Conservation (phyloP, 1,284 basidiomycete genomes). For the Thelephora terrestris region DNA sequence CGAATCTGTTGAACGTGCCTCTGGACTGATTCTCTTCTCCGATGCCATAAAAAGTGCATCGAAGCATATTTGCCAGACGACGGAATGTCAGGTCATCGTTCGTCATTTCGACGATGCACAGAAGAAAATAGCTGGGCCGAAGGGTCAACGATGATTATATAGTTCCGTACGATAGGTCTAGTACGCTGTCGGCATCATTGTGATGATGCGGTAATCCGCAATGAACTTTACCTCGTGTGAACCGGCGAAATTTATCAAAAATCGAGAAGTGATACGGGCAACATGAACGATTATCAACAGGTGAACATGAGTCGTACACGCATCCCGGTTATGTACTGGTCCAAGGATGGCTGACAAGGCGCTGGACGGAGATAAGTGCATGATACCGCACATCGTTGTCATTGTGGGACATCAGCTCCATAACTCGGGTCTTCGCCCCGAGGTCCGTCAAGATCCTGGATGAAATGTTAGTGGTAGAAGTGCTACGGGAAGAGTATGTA, state of each 20-base stretch:
- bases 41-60: constrained; percentile 71
- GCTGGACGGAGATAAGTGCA: constrained; percentile 77
- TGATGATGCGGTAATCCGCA: no score
- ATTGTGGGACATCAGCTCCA: constrained; percentile 89
- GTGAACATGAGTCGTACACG: no score
- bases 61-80: constrained; percentile 81
- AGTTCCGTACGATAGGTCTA: no score
- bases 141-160: no score
- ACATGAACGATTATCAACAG: no score
- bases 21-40: constrained; percentile 86
- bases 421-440: constrained; percentile 83
- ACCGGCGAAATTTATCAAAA: neutral
- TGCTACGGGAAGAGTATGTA: constrained; percentile 27
- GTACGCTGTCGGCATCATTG: no score
- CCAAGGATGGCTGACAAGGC: constrained; percentile 77
- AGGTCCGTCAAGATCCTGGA: constrained; percentile 70
- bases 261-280: no score
- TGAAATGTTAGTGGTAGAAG: neutral
- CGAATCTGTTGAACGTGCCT: constrained; percentile 85
- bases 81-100: constrained; percentile 79
- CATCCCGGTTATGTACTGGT: constrained; percentile 18
- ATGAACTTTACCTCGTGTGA: no score
- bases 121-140: constrained; percentile 36
- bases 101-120: constrained; percentile 83
- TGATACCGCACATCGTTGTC: constrained; percentile 89